These are phyloP conservation scores for Barnettozyma wickerhamii DNA, from an alignment of 805 yeast species.

Conservation along the genomic window DNA sequence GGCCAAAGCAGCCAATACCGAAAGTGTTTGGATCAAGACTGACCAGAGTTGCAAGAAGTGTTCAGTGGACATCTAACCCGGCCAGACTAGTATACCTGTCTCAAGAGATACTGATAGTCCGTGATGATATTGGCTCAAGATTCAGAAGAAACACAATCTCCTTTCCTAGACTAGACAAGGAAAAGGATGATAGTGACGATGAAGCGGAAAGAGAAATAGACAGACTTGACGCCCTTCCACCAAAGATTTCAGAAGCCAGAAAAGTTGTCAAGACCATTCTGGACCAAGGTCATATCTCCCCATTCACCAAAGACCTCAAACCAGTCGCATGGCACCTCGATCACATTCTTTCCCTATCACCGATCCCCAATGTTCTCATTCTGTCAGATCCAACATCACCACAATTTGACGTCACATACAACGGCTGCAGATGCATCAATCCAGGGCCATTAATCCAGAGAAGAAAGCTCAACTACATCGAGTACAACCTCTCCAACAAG, in stretches of 20 bases:
- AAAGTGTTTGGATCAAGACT: slow-evolving; percentile 64
- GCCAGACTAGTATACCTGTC: slow-evolving; percentile 70
- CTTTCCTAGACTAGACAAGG: slow-evolving; percentile 36
- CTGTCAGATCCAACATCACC: slow-evolving; percentile 73
- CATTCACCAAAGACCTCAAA: slow-evolving; percentile 57
- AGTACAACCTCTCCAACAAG: slow-evolving; percentile 61
- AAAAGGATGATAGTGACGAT: slow-evolving; percentile 14
- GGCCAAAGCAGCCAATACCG: slow-evolving; percentile 79
- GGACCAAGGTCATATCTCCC: slow-evolving; percentile 86
- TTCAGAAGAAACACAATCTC: slow-evolving; percentile 65
- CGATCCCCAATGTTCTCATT: slow-evolving; percentile 65
- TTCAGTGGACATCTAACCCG: slow-evolving; percentile 74
- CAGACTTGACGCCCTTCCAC: slow-evolving; percentile 34
- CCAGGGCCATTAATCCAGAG: slow-evolving; percentile 53
- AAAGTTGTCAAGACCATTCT: slow-evolving; percentile 74
- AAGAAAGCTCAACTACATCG: slow-evolving; percentile 60
- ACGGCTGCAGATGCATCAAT: slow-evolving; percentile 77
- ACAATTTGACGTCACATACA: slow-evolving; percentile 67
- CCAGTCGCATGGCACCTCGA: slow-evolving; percentile 71
- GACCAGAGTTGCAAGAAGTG: slow-evolving; percentile 49
- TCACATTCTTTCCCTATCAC: slow-evolving; percentile 63
- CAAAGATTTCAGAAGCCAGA: slow-evolving; percentile 55
- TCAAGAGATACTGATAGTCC: slow-evolving; percentile 71
- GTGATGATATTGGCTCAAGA: slow-evolving; percentile 71
- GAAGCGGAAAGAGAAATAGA: slow-evolving; percentile 22